These are phyloP conservation scores for Fusarium odoratissimum DNA, from an alignment of 2,329 filamentous ascomycete genomes.

Conservation along the genomic window DNA sequence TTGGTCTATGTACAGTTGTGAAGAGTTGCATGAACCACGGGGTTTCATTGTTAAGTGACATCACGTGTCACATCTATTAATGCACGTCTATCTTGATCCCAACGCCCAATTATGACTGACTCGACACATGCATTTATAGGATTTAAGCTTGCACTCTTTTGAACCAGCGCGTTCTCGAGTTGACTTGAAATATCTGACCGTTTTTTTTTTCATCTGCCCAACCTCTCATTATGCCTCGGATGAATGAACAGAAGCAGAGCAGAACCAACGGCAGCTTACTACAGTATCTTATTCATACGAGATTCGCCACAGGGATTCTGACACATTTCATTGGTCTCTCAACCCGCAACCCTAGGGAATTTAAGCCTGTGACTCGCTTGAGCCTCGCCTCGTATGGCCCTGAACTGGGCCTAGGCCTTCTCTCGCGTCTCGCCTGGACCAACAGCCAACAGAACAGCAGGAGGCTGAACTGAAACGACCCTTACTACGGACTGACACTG, in stretches of 20 bases:
- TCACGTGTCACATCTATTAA: background rate
- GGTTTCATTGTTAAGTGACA: background rate
- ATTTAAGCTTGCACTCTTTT: constrained; percentile 12
- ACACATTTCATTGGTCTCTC: constrained; percentile 33
- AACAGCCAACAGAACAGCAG: constrained; percentile 17
- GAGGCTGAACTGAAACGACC: constrained; percentile 36
- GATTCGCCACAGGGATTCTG: constrained; percentile 35
- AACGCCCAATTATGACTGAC: background rate
- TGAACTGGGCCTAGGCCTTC: constrained; percentile 3
- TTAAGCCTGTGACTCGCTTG: constrained; percentile 36
- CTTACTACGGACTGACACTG: background rate
- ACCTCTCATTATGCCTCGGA: background rate
- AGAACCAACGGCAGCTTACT: constrained; percentile 6
- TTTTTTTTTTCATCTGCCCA: constrained; percentile 3
- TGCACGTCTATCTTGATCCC: background rate
- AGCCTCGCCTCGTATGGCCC: constrained; percentile 26
- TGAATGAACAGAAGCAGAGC: background rate
- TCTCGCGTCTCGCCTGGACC: constrained; percentile 29
- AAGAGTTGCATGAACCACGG: background rate
- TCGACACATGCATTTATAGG: background rate
- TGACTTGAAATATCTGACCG: background rate
- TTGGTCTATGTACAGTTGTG: background rate
- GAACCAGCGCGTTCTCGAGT: background rate
- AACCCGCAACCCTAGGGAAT: constrained; percentile 26
- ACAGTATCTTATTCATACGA: constrained; percentile 19